Evolutionary conservation across 164 flowering plant species (phyloP), one percentile per base, ranked within the genome.

Genomic region (Santalum album): DNA sequence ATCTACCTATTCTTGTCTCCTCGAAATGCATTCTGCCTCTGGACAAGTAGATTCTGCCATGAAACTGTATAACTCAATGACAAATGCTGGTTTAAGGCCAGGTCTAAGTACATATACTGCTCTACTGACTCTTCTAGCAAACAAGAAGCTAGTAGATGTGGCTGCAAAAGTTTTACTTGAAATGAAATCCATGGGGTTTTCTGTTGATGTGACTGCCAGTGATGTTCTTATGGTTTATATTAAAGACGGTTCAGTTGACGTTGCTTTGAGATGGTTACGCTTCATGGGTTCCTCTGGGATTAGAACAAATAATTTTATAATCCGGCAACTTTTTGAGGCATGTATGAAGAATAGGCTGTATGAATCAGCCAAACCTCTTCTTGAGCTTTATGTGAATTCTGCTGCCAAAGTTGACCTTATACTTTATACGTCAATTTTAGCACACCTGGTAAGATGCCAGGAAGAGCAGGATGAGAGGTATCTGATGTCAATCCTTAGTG

Each of bases 251-350:
- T 84, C 96, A 6, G 79, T 92, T 51, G 96, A 89, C 70, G 83
- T 84, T 61, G 94, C 96, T 61, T 69, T 92, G 75, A 78, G 82
- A 69, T 92, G 99, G 99, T 78, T 92, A 25, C 80, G 82, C 14
- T 92, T 92, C 73, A 89, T 92, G 94, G 91, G 90, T 63, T 78
- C 99, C 23, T 84, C 97, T 12, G 97, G 97, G 7, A 76, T 92
- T 32, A 63, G 86, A 61, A 89, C 99, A 18, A 92, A 92, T 57
- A 92, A 80, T 64, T 92, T 92, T 60, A 92, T 89, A 19, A 75
- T 92, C 29, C 69, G 97, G 59, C 97, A 87, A 76, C 74, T 92
- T 49, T 92, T 92, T 56, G 97, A 92, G 68, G 87, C 99, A 20
- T 89, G 97, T 66, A 92, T 92, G 99, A 92, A 83, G 73, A 87